Conservation (phyloP, 805 yeast species). For the Candida qinlingensis region DNA sequence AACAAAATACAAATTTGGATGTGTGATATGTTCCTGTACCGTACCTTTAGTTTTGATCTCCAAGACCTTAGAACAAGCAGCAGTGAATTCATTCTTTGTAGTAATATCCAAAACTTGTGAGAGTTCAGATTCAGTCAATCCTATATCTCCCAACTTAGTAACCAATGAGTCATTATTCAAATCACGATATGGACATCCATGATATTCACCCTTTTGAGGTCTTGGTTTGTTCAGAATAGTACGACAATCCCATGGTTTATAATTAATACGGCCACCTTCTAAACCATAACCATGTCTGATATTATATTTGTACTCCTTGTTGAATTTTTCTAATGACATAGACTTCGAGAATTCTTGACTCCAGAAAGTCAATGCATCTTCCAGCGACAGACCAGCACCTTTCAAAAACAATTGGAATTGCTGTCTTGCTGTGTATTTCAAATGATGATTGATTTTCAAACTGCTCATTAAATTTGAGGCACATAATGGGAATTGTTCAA, state of each 20-base stretch:
- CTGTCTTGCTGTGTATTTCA: conserved; percentile 78
- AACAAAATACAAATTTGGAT: conserved; percentile 86
- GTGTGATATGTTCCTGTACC: conserved; percentile 43
- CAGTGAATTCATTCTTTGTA: conserved; percentile 64
- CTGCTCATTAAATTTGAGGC: conserved; percentile 61
- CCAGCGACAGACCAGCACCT: conserved; percentile 82
- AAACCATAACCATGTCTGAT: conserved; percentile 87
- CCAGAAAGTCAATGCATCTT: conserved; percentile 89
- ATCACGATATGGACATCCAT: conserved; percentile 93
- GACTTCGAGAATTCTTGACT: conserved; percentile 59
- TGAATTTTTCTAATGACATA: conserved; percentile 67
- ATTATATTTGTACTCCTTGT: conserved; percentile 84
- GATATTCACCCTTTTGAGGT: conserved; percentile 64
- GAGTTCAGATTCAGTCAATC: conserved; percentile 54
- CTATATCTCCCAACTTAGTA: conserved; percentile 53
- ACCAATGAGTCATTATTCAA: conserved; percentile 59
- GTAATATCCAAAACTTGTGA: conserved; percentile 63
- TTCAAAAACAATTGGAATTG: conserved; percentile 82
- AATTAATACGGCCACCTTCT: conserved; percentile 84
- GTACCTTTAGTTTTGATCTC: conserved; percentile 59
- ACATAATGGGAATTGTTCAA: conserved; percentile 78
- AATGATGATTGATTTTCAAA: conserved; percentile 59
- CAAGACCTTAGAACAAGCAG: conserved; percentile 87
- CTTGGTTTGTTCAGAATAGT: conserved; percentile 68
- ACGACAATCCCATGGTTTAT: conserved; percentile 81